Percentiles rank a stretch among this genome's conserved stretches.
Evolutionary conservation across 2,329 filamentous ascomycete genomes (phyloP).

Genomic region (Calonectria pauciramosa): DNA sequence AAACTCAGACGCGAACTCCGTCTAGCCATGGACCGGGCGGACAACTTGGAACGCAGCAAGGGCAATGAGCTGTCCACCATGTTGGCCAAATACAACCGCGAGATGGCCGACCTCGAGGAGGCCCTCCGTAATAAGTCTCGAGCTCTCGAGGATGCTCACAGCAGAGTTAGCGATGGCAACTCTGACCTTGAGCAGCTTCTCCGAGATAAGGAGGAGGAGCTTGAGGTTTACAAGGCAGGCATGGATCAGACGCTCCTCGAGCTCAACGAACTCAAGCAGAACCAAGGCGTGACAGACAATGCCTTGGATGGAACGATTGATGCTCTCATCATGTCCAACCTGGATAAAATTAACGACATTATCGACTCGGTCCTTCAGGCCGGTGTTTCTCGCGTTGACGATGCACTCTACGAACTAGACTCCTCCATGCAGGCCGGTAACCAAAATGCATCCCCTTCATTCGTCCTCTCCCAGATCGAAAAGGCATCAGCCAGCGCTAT

Average conservation of each 20-base stretch:
- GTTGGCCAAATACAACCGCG: slow-evolving; percentile 95
- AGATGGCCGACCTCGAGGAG: slow-evolving; percentile 97
- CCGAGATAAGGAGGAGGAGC: slow-evolving; percentile 95
- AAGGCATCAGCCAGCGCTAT: slow-evolving; percentile 95
- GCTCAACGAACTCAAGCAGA: slow-evolving; percentile 87
- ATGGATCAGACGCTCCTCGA: slow-evolving; percentile 97
- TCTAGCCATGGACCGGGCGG: slow-evolving; percentile 90
- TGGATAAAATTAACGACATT: slow-evolving; percentile 96
- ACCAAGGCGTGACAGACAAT: slow-evolving; percentile 80
- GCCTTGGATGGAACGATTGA: slow-evolving; percentile 93
- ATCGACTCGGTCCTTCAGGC: slow-evolving; percentile 97
- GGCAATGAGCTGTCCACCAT: slow-evolving; percentile 95
- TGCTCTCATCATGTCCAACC: slow-evolving; percentile 85
- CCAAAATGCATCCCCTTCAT: slow-evolving; percentile 95
- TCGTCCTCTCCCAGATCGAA: slow-evolving; percentile 96
- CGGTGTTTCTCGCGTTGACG: slow-evolving; percentile 93
- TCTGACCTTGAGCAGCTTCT: slow-evolving; percentile 88
- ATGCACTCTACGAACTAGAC: slow-evolving; percentile 96
- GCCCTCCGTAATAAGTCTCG: slow-evolving; percentile 89
- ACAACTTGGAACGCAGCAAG: slow-evolving; percentile 93
- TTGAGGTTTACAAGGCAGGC: slow-evolving; percentile 97
- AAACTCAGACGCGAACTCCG: slow-evolving; percentile 94
- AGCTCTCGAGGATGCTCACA: slow-evolving; percentile 85
- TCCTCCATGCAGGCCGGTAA: slow-evolving; percentile 99
- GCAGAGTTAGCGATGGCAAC: slow-evolving; percentile 83